A percentile compares a stretch with the other conserved stretches of the same genome.
Evolutionary conservation across 805 yeast genomes (phyloP).

Genomic region (Metschnikowia anglica): DNA sequence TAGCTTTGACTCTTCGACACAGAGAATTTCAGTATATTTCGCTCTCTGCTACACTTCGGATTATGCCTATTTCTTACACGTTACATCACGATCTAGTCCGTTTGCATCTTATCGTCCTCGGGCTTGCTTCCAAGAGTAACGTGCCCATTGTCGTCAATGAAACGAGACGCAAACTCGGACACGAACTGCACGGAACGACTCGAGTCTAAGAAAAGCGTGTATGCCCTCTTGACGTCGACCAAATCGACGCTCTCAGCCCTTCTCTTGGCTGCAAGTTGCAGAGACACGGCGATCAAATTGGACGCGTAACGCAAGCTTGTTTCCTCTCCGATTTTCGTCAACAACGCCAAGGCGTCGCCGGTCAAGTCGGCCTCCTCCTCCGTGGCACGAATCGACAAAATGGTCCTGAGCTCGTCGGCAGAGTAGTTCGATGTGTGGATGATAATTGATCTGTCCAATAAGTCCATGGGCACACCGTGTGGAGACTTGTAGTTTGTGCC

Average conservation of each 20-base stretch:
- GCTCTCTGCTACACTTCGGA: not conserved
- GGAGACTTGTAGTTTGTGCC: constrained; percentile 94
- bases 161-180: constrained; percentile 64
- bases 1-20: too few species aligned
- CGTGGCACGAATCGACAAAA: constrained; percentile 83
- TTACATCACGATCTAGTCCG: constrained; percentile 17
- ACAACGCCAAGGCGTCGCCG: constrained; percentile 78
- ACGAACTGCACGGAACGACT: constrained; percentile 85
- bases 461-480: constrained; percentile 95
- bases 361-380: constrained; percentile 89
- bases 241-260: constrained; percentile 70
- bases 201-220: constrained; percentile 82
- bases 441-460: constrained; percentile 89
- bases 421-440: constrained; percentile 80
- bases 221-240: constrained; percentile 82
- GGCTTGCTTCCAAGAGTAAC: constrained; percentile 50
- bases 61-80: not conserved
- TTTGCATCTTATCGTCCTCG: constrained; percentile 41
- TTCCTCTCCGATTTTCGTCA: constrained; percentile 86
- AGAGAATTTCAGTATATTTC: not conserved
- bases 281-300: constrained; percentile 86
- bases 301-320: constrained; percentile 91
- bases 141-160: constrained; percentile 76
- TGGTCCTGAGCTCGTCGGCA: constrained; percentile 81
- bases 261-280: constrained; percentile 81